These are phyloP conservation scores for Claviceps paspali DNA, from an alignment of 2,329 filamentous ascomycete genomes.

Conservation along the genomic window DNA sequence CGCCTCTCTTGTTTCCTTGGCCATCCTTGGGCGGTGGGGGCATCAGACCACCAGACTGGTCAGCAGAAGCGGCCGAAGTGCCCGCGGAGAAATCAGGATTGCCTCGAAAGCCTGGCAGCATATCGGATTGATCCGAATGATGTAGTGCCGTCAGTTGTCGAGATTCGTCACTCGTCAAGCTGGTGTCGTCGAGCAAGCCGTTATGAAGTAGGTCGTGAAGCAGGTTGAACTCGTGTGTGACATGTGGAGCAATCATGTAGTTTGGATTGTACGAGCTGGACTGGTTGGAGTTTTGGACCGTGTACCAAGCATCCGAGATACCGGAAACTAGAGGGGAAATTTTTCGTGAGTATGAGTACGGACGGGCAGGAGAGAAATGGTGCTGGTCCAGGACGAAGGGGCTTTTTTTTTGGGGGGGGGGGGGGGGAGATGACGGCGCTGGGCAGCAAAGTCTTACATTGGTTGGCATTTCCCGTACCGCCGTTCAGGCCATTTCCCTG, in stretches of 20 bases:
- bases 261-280: constrained; percentile 89
- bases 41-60: constrained; percentile 24
- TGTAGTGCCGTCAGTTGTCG: constrained; percentile 31
- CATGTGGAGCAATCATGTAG: constrained; percentile 86
- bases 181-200: constrained; percentile 73
- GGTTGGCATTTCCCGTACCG: constrained; percentile 45
- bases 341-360: too few species aligned
- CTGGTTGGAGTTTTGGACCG: constrained; percentile 72
- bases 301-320: constrained; percentile 71
- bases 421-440: too few species aligned
- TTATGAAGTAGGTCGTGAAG: constrained; percentile 93
- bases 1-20: constrained; percentile 42
- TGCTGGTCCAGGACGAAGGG: not conserved
- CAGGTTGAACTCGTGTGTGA: constrained; percentile 91
- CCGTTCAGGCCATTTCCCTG: constrained; percentile 42
- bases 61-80: constrained; percentile 10
- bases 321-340: constrained; percentile 43
- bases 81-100: constrained; percentile 17
- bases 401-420: too few species aligned
- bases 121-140: constrained; percentile 27
- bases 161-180: constrained; percentile 50
- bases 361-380: not conserved
- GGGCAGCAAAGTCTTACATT: constrained; percentile 42
- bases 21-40: constrained; percentile 30
- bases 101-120: constrained; percentile 33